phyloP scores from a whole-genome alignment of 306 rosid genomes.

The Lathyrus sativus region DNA sequence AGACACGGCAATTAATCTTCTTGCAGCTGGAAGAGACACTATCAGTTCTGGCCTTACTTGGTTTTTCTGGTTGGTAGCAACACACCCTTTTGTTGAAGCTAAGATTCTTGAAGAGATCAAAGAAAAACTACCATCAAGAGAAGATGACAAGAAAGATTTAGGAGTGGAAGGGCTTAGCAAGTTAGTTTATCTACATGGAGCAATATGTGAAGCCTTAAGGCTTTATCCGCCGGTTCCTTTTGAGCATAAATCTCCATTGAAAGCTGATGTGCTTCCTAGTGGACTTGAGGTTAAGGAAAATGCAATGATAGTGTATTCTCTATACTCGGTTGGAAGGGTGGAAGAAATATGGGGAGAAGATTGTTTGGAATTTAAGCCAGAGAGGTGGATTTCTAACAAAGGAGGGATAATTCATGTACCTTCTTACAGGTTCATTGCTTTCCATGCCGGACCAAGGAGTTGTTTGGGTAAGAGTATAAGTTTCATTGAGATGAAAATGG shows the following conservation, averaged over 20 bases:
- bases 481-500: constrained; percentile 12
- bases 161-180: constrained; percentile 8
- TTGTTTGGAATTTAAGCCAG: constrained; percentile 25
- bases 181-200: constrained; percentile 25
- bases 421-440: constrained; percentile 35
- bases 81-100: constrained; percentile 5
- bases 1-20: background rate
- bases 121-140: background rate
- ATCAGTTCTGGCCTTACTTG: background rate
- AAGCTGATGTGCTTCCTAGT: constrained; percentile 28
- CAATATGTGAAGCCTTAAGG: constrained; percentile 22
- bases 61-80: constrained; percentile 1
- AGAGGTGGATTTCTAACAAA: constrained; percentile 32
- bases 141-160: background rate
- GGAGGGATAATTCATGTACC: background rate
- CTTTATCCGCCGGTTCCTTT: constrained; percentile 27
- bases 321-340: constrained; percentile 29
- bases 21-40: constrained; percentile 8
- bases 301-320: background rate
- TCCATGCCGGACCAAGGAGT: constrained; percentile 22
- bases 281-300: constrained; percentile 25
- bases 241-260: constrained; percentile 11
- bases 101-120: background rate
- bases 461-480: constrained; percentile 24
- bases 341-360: constrained; percentile 32